Evolutionary conservation across 2,329 filamentous ascomycete species (phyloP).

Genomic region (Aspergillus sp.): DNA sequence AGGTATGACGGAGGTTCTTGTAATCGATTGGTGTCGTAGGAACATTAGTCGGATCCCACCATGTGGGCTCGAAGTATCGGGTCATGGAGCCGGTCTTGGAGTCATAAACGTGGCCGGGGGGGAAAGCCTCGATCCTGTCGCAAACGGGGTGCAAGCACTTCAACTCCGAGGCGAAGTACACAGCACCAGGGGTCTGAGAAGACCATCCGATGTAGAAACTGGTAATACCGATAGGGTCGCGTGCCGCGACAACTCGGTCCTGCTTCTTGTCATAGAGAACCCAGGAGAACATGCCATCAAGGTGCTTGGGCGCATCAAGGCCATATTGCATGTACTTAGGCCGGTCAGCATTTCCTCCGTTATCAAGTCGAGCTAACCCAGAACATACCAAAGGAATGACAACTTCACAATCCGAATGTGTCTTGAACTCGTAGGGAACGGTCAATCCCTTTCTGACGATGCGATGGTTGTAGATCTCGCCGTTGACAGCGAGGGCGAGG

Average conservation of each 20-base stretch:
- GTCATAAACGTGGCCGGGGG: slow-evolving; percentile 92
- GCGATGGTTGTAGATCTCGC: slow-evolving; percentile 99
- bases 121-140: slow-evolving; percentile 91
- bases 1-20: slow-evolving; percentile 68
- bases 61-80: slow-evolving; percentile 84
- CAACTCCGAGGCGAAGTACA: slow-evolving; percentile 95
- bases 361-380: not conserved
- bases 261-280: slow-evolving; percentile 94
- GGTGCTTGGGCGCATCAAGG: slow-evolving; percentile 81
- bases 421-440: slow-evolving; percentile 91
- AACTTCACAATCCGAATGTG: slow-evolving; percentile 95
- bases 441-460: slow-evolving; percentile 82
- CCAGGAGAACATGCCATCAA: slow-evolving; percentile 99
- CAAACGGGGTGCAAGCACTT: slow-evolving; percentile 91
- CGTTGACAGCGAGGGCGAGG: slow-evolving; percentile 92
- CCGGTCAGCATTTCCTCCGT: slow-evolving; percentile 12
- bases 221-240: slow-evolving; percentile 94
- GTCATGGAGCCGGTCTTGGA: slow-evolving; percentile 80
- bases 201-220: slow-evolving; percentile 95
- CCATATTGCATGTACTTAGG: slow-evolving; percentile 81
- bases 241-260: slow-evolving; percentile 85
- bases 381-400: slow-evolving; percentile 87
- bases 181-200: slow-evolving; percentile 70
- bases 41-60: slow-evolving; percentile 78
- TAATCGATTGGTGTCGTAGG: slow-evolving; percentile 77